Evolutionary conservation across 257 asterid species (phyloP).

Genomic region (Fraxinus pennsylvanica): DNA sequence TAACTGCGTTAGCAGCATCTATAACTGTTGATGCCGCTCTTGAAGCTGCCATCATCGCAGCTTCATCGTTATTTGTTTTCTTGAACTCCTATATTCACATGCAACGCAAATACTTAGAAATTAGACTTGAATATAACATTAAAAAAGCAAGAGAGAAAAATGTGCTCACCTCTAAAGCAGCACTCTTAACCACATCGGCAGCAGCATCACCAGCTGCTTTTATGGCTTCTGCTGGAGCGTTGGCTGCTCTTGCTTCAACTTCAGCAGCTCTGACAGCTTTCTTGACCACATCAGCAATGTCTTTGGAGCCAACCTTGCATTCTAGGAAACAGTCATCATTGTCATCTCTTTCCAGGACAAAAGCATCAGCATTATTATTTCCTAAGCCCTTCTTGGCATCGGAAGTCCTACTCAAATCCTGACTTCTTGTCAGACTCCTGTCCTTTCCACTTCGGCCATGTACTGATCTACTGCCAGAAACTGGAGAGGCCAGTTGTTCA

Average conservation of each 20-base stretch:
- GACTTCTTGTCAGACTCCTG: constrained; percentile 50
- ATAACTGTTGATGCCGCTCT: constrained; percentile 85
- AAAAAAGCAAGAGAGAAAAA: constrained; percentile 19
- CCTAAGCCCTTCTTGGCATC: constrained; percentile 55
- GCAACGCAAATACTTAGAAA: constrained; percentile 18
- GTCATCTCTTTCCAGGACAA: constrained; percentile 68
- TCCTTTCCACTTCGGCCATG: constrained; percentile 60
- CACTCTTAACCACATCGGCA: constrained; percentile 92
- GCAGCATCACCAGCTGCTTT: constrained; percentile 98
- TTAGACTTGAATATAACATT: constrained; percentile 6
- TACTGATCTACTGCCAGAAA: constrained; percentile 69
- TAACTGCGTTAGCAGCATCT: constrained; percentile 85
- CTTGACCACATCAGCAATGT: constrained; percentile 73
- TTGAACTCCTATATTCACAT: constrained; percentile 57
- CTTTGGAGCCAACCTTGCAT: constrained; percentile 79
- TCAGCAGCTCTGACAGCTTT: constrained; percentile 95
- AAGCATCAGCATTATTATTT: constrained; percentile 38
- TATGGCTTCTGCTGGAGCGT: constrained; percentile 86
- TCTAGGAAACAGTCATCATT: constrained; percentile 86
- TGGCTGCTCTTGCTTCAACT: constrained; percentile 91
- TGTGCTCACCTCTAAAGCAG: constrained; percentile 80
- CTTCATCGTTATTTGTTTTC: constrained; percentile 78
- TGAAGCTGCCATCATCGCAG: constrained; percentile 87
- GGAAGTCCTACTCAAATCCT: constrained; percentile 46
- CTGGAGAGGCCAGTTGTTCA: constrained; percentile 76